Evolutionary conservation across 768 basidiomycete species (phyloP).

Genomic region (Phylloporus sp.): DNA sequence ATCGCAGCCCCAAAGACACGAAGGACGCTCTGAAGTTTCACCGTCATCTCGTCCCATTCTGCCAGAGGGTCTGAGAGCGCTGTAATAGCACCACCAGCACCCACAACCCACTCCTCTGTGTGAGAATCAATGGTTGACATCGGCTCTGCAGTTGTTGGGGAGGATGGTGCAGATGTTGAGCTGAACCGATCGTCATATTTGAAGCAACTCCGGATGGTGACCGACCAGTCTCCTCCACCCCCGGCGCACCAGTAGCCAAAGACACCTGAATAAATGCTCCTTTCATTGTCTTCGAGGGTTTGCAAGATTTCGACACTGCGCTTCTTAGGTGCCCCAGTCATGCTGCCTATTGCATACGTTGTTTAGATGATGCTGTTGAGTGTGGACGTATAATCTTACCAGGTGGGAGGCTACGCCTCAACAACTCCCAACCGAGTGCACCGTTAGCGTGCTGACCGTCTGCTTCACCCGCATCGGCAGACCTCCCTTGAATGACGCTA

Average conservation of each 20-base stretch:
- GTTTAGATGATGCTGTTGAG: not conserved
- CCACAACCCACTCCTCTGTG: slow-evolving; percentile 67
- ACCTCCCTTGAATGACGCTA: slow-evolving; percentile 81
- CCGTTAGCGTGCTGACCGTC: slow-evolving; percentile 36
- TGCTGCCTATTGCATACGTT: slow-evolving; percentile 58
- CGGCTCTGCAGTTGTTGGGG: slow-evolving; percentile 5
- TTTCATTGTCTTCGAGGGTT: slow-evolving; percentile 63
- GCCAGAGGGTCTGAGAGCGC: slow-evolving; percentile 79
- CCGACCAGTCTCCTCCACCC: slow-evolving; percentile 89
- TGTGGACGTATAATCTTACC: slow-evolving; percentile 43
- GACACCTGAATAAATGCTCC: slow-evolving; percentile 87
- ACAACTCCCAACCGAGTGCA: slow-evolving; percentile 72
- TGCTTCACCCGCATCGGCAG: slow-evolving; percentile 33
- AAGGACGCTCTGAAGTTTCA: slow-evolving; percentile 80
- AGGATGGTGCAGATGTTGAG: slow-evolving; percentile 9
- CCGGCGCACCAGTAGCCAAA: slow-evolving; percentile 91
- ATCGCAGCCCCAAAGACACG: slow-evolving; percentile 50
- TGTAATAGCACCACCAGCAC: slow-evolving; percentile 96
- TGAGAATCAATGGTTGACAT: slow-evolving; percentile 10
- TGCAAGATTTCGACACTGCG: slow-evolving; percentile 89
- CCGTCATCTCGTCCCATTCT: slow-evolving; percentile 93
- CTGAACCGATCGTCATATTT: slow-evolving; percentile 48
- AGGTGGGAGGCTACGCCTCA: slow-evolving; percentile 79
- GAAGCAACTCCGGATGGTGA: slow-evolving; percentile 91
- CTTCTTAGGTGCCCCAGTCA: slow-evolving; percentile 97